Conservation (phyloP, 305 asterid genomes). For the Fraxinus latifolia region DNA sequence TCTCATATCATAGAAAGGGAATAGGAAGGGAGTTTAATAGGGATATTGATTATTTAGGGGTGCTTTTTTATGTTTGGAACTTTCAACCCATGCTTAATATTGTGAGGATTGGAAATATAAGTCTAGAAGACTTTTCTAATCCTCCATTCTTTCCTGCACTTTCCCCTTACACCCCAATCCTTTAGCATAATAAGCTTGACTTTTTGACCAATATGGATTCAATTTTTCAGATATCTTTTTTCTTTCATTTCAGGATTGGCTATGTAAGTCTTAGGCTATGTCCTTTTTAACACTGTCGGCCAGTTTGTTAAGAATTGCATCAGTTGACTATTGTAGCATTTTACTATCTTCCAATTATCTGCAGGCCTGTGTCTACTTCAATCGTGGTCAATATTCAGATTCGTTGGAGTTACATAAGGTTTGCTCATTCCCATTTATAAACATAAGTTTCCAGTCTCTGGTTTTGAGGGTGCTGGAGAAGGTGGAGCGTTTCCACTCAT, state of each 20-base stretch:
- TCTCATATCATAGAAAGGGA: neutral
- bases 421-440: constrained; percentile 20
- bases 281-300: constrained; percentile 20
- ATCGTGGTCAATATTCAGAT: constrained; percentile 77
- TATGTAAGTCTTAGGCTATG: constrained; percentile 16
- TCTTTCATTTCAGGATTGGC: constrained; percentile 10
- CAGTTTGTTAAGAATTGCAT: constrained; percentile 16
- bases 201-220: neutral
- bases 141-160: neutral
- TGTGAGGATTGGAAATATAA: constrained; percentile 2
- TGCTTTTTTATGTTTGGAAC: constrained; percentile 4
- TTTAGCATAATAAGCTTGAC: neutral
- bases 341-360: constrained; percentile 23
- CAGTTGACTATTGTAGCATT: constrained; percentile 10
- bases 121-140: constrained; percentile 1
- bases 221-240: constrained; percentile 13
- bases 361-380: constrained; percentile 96
- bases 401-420: constrained; percentile 91
- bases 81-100: neutral
- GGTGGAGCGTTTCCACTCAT: neutral
- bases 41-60: neutral
- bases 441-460: constrained; percentile 15
- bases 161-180: neutral
- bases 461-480: neutral
- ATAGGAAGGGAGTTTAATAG: neutral